Percentiles rank a stretch among this genome's conserved stretches.
Conservation (phyloP, 2,329 filamentous ascomycete species). For the Dactylellina cionopaga region DNA sequence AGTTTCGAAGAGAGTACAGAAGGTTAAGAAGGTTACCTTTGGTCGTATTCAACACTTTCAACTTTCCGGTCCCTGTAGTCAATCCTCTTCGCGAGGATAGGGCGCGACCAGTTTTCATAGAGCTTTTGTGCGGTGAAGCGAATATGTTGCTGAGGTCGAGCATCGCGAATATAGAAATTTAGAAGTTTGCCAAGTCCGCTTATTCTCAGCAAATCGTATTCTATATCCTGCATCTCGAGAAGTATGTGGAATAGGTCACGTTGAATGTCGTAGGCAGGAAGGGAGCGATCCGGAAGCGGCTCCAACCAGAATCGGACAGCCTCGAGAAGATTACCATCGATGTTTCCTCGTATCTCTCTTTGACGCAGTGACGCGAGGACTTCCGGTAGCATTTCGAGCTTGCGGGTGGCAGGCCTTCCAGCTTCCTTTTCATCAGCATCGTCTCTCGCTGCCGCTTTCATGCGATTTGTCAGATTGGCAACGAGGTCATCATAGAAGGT, state of each 20-base stretch:
- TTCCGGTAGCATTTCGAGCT: constrained; percentile 91
- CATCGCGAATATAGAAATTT: constrained; percentile 95
- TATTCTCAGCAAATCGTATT: constrained; percentile 87
- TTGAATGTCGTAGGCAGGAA: constrained; percentile 97
- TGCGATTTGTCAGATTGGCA: constrained; percentile 83
- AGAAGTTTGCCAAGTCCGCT: constrained; percentile 96
- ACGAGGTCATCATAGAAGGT: constrained; percentile 87
- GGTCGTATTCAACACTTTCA: constrained; percentile 70
- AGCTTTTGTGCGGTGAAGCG: constrained; percentile 77
- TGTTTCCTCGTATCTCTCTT: constrained; percentile 81
- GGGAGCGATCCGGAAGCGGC: constrained; percentile 82
- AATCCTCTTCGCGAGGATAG: constrained; percentile 90
- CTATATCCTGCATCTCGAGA: constrained; percentile 77
- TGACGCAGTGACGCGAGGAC: constrained; percentile 89
- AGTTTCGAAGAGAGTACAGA: constrained; percentile 26
- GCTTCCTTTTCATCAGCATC: constrained; percentile 84
- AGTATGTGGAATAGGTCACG: constrained; percentile 89
- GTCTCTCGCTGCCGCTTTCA: constrained; percentile 87
- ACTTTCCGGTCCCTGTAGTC: constrained; percentile 87
- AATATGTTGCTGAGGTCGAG: constrained; percentile 84
- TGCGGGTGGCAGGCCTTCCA: constrained; percentile 85
- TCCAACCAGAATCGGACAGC: constrained; percentile 97
- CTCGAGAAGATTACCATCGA: constrained; percentile 90
- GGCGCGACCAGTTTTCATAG: constrained; percentile 93
- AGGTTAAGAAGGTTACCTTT: constrained; percentile 61